phyloP scores from a whole-genome alignment of 208 protist species.

The Acanthamoeba culbertsoni region DNA sequence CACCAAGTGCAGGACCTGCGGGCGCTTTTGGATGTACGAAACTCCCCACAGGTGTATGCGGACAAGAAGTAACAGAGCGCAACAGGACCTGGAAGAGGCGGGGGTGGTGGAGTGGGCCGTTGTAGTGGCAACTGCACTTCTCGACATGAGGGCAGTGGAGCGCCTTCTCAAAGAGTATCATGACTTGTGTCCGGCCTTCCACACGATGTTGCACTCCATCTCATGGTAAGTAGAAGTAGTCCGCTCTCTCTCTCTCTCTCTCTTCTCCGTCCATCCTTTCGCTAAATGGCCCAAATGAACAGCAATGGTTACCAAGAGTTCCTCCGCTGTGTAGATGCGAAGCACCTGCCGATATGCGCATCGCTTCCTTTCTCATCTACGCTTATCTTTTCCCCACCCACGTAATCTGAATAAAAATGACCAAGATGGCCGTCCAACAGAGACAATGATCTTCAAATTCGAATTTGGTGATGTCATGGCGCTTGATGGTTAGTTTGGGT shows the following conservation, averaged over 20 bases:
- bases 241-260: neutral
- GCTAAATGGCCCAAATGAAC: neutral
- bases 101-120: neutral
- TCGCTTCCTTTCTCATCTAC: neutral
- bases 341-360: neutral
- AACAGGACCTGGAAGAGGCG: neutral
- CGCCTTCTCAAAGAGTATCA: neutral
- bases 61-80: neutral
- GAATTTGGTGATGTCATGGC: no score
- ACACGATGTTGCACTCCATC: neutral
- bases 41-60: neutral
- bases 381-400: neutral
- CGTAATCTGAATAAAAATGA: no score
- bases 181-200: neutral
- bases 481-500: no score
- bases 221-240: neutral
- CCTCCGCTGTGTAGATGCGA: neutral
- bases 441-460: no score
- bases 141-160: neutral
- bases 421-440: no score
- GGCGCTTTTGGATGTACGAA: neutral
- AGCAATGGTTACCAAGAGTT: neutral
- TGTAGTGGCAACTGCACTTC: neutral
- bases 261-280: neutral
- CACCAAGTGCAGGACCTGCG: neutral